These are phyloP conservation scores for Colletotrichum sp. DNA, from an alignment of 2,329 filamentous ascomycete genomes.

Conservation along the genomic window DNA sequence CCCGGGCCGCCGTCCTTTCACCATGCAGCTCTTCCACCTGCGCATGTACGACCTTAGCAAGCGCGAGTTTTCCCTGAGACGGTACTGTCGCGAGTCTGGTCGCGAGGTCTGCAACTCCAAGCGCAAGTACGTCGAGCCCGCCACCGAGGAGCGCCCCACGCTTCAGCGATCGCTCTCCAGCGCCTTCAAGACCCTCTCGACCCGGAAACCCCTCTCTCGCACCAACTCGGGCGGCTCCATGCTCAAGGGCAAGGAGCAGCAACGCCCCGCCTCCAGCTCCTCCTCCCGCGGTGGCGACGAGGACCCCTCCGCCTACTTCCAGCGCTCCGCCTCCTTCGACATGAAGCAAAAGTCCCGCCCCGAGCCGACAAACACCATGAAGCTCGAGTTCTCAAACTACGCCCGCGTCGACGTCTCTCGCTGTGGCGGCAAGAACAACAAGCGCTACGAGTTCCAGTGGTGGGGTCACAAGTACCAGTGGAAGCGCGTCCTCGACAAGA, in stretches of 20 bases:
- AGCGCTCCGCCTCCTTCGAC: constrained; percentile 34
- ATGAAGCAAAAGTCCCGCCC: constrained; percentile 39
- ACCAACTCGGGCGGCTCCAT: constrained; percentile 37
- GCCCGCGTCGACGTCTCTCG: constrained; percentile 85
- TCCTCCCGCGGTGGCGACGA: constrained; percentile 36
- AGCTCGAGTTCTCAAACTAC: constrained; percentile 97
- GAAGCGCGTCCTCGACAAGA: constrained; percentile 75
- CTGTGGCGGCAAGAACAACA: constrained; percentile 67
- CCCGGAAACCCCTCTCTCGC: constrained; percentile 39
- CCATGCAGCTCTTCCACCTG: constrained; percentile 84
- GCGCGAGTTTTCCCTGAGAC: constrained; percentile 87
- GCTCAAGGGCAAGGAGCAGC: constrained; percentile 28
- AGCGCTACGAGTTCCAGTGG: constrained; percentile 91
- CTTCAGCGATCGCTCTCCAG: constrained; percentile 53
- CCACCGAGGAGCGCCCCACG: constrained; percentile 44
- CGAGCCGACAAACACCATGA: constrained; percentile 76
- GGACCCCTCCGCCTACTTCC: constrained; percentile 31
- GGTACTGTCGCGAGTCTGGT: constrained; percentile 92
- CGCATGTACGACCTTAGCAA: constrained; percentile 91
- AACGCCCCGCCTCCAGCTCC: constrained; percentile 40
- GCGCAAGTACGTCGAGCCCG: constrained; percentile 68
- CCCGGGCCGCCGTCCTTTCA: constrained; percentile 69
- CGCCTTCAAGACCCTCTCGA: constrained; percentile 52
- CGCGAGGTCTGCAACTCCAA: constrained; percentile 89
- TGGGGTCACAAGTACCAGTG: constrained; percentile 89